A percentile compares a stretch with the other conserved stretches of the same genome.
These are phyloP conservation scores for Plasmodium blacklocki DNA, from an alignment of 169 alveolate species.

Conservation along the genomic window DNA sequence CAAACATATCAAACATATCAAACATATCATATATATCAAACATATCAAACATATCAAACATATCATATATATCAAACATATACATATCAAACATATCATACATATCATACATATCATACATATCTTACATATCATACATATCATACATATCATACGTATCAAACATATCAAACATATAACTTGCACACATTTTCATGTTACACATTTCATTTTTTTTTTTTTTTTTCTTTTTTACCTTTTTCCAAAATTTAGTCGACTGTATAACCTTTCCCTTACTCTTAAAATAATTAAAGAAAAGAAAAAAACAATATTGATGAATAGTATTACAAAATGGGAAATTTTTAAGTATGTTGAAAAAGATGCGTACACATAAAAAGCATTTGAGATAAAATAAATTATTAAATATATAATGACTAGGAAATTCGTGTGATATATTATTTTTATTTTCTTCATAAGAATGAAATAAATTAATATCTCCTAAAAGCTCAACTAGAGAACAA, in stretches of 20 bases:
- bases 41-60: too few relatives aligned
- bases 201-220: background rate
- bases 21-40: too few relatives aligned
- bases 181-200: background rate
- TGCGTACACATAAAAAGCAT: slow-evolving; percentile 56
- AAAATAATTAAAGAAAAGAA: slow-evolving; percentile 28
- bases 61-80: too few relatives aligned
- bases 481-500: slow-evolving; percentile 58
- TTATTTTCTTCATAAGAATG: slow-evolving; percentile 3
- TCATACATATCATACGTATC: too few relatives aligned
- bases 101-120: too few relatives aligned
- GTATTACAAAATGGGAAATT: slow-evolving; percentile 37
- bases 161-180: too few relatives aligned
- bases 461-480: slow-evolving; percentile 59
- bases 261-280: slow-evolving; percentile 13
- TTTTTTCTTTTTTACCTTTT: slow-evolving; percentile 17
- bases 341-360: slow-evolving; percentile 51
- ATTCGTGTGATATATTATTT: slow-evolving; percentile 4
- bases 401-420: slow-evolving; percentile 9
- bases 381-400: slow-evolving; percentile 47
- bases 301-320: slow-evolving; percentile 64
- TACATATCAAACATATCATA: too few relatives aligned
- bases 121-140: too few relatives aligned
- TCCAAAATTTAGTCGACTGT: slow-evolving; percentile 44
- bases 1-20: background rate